Conservation (phyloP, 2,329 filamentous ascomycete species). For the Fusarium anguioides region DNA sequence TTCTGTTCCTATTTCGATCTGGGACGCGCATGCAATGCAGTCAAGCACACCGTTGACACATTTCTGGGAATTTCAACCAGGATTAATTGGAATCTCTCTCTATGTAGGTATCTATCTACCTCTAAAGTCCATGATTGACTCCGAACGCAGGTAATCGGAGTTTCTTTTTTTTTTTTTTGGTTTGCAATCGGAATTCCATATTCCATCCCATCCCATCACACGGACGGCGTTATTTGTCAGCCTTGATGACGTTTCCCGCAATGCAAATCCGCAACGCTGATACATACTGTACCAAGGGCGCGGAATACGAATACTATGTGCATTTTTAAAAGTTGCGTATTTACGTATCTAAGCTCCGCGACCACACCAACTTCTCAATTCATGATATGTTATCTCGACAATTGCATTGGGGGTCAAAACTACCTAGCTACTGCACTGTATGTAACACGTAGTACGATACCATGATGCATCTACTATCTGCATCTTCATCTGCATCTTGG, state of each 20-base stretch:
- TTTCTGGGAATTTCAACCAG: neutral
- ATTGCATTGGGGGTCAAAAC: constrained; percentile 11
- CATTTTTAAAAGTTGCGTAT: constrained; percentile 13
- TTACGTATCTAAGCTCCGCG: constrained; percentile 25
- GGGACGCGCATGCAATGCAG: constrained; percentile 13
- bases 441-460: no score
- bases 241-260: constrained; percentile 21
- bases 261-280: neutral
- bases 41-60: constrained; percentile 5
- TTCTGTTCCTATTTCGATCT: constrained; percentile 1
- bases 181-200: neutral
- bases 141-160: neutral
- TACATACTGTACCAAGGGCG: neutral
- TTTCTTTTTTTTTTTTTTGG: neutral
- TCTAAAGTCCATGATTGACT: constrained; percentile 8
- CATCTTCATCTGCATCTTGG: neutral
- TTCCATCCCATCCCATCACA: neutral
- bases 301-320: constrained; percentile 11
- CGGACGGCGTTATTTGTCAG: constrained; percentile 8
- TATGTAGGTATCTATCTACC: neutral
- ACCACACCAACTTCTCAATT: neutral
- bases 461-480: neutral
- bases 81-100: constrained; percentile 8
- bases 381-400: neutral
- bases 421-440: no score